Base-by-base conservation (phyloP, 352 stramenopile genomes). In the Pythium scleroteichum region DNA sequence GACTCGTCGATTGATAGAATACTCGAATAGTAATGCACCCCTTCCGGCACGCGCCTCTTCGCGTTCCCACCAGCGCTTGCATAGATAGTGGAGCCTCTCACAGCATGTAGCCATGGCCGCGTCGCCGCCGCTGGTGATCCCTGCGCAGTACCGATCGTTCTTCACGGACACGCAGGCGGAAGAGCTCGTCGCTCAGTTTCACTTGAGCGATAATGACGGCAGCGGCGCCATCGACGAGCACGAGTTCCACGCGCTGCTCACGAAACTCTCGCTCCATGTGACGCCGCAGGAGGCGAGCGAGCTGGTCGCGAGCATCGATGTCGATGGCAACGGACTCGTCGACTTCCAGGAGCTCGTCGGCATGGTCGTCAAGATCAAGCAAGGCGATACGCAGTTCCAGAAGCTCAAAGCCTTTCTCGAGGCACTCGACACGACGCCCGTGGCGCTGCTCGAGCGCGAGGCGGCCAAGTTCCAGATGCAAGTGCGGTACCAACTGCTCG, bases 391-490 rank as follows among this genome's bases (percentile, higher is more conserved):
- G 14, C 71, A 73, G 12, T 82, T 88, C 39, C 29, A 57, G 17
- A 72, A 68, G 33, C 68, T 92, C 14, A 53, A 65, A 19, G 64
- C 70, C 7, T 74, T 90, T 38, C 57, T 88, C 27, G 67, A 84
- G 13, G 52, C 66, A 13, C 69, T 93, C 17, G 72, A 90, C 20
- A 84, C 73, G 54, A 93, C 81, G 6, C 78, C 81, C 2, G 68
- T 91, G 1, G 68, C 75, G 10, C 61, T 87, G 23, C 63, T 91
- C 23, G 78, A 93, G 53, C 73, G 79, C 20, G 83, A 92, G 68
- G 73, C 67, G 49, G 70, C 65, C 22, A 90, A 87, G 53, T 90
- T 88, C 41, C 64, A 76, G 0, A 59, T 93, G 16, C 57, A 69
- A 0, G 48, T 87, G 14, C 40, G 39, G 23, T 89, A 85, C 47